Evolutionary conservation across 1,139 yeast genomes (phyloP), one percentile per base, ranked within the genome.

Genomic region (Hanseniaspora sp.): DNA sequence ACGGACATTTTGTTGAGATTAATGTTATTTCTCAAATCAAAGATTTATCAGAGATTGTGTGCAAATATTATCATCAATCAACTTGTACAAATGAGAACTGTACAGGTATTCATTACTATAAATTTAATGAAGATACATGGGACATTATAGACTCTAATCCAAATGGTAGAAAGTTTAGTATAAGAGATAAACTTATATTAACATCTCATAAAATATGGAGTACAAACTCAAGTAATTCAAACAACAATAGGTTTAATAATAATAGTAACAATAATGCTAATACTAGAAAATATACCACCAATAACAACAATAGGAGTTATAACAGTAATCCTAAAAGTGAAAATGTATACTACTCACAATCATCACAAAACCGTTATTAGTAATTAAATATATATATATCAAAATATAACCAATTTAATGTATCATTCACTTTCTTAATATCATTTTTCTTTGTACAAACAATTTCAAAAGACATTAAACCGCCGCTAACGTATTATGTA

Each of bases 41-140:
- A 37, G 53, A 51, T 31, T 23, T 51, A 18, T 51, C 48, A 8
- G 53, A 51, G 33, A 51, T 51, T 18, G 41, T 51, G 3, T 51
- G 53, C 33, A 51, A 38, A 18, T 37, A 51, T 31, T 51, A 51
- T 33, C 53, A 51, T 17, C 23, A 15, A 30, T 33, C 39, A 12
- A 23, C 39, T 7, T 51, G 53, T 15, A 38, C 44, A 3, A 46
- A 42, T 28, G 53, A 51, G 13, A 37, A 42, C 5, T 51, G 53
- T 28, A 43, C 53, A 18, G 53, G 53, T 18, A 37, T 51, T 13
- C 53, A 51, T n/a, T 51, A 51, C 34, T 41, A 51, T 17, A 35
- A 29, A 18, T 51, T 51, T 9, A 33, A 38, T 13, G 44, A 51
- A 23, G 29, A 18, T 4, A 28, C 11, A 5, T 51, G 53, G 53